Percentiles rank a stretch among this genome's conserved stretches.
Evolutionary conservation across 2,329 filamentous ascomycete genomes (phyloP).

Genomic region (Cercospora citrullina): DNA sequence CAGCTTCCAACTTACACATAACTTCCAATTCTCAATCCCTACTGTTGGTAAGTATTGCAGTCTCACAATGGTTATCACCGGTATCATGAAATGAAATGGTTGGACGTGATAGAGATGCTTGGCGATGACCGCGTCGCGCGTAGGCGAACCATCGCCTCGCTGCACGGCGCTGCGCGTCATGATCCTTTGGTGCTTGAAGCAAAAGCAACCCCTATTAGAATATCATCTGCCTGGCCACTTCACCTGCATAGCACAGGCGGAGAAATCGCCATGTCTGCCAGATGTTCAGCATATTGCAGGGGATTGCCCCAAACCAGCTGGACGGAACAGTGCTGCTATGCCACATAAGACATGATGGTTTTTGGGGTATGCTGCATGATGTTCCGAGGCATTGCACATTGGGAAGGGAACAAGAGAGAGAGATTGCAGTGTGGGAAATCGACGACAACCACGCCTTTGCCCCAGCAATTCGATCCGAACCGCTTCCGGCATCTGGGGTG

Average conservation of each 20-base stretch:
- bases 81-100: not conserved
- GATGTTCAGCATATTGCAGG: too few species aligned
- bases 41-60: not conserved
- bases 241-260: not conserved
- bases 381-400: too few species aligned
- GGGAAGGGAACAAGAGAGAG: too few species aligned
- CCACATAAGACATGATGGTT: not conserved
- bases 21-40: not conserved
- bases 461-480: not conserved
- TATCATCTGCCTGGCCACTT: not conserved
- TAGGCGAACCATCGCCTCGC: not conserved
- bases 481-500: not conserved
- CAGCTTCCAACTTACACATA: conserved; percentile 2
- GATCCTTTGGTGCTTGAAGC: not conserved
- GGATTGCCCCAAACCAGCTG: not conserved
- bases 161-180: not conserved
- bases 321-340: not conserved
- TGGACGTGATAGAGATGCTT: not conserved
- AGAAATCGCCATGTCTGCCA: not conserved
- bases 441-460: not conserved
- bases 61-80: too few species aligned
- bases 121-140: conserved; percentile 5
- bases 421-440: not conserved
- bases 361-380: too few species aligned
- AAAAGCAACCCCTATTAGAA: not conserved